Percentiles rank a stretch among this genome's conserved stretches.
Conservation (phyloP, 352 stramenopile genomes). For the Phytophthora capsici region DNA sequence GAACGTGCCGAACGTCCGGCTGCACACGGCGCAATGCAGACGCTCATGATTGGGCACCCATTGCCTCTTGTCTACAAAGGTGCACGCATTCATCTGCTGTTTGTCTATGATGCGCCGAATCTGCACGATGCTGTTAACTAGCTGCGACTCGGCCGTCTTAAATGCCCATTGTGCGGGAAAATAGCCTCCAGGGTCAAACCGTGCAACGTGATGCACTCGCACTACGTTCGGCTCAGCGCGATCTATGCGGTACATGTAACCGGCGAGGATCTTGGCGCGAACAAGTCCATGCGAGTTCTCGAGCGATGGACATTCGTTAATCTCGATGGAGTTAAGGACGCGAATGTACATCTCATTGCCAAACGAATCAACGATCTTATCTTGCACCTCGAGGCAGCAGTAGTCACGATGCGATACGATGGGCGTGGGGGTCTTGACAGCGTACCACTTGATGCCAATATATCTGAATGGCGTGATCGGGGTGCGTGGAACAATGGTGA, state of each 20-base stretch:
- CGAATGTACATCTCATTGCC: constrained; percentile 89
- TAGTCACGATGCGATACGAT: constrained; percentile 87
- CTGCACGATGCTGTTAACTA: constrained; percentile 81
- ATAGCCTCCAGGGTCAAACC: constrained; percentile 77
- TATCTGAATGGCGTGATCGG: constrained; percentile 77
- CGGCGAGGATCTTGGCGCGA: constrained; percentile 79
- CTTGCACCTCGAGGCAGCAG: constrained; percentile 85
- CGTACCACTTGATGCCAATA: constrained; percentile 91
- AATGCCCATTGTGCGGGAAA: constrained; percentile 84
- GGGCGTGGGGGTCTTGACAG: constrained; percentile 80
- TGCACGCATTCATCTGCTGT: constrained; percentile 87
- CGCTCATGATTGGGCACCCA: constrained; percentile 84
- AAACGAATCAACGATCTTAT: constrained; percentile 83
- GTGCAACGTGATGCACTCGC: constrained; percentile 80
- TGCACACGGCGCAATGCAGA: constrained; percentile 78
- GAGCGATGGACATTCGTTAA: constrained; percentile 82
- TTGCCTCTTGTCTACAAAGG: constrained; percentile 82
- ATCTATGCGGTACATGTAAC: constrained; percentile 83
- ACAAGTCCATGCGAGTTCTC: constrained; percentile 88
- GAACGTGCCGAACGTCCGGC: constrained; percentile 75
- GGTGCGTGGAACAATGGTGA: constrained; percentile 80
- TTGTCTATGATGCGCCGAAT: constrained; percentile 84
- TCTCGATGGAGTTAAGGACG: constrained; percentile 82
- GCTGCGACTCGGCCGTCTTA: constrained; percentile 84
- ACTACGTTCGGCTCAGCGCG: constrained; percentile 71